Percentiles rank a stretch among this genome's conserved stretches.
Evolutionary conservation across 108 stramenopile genomes (phyloP).

Genomic region (Skeletonema menzelii): DNA sequence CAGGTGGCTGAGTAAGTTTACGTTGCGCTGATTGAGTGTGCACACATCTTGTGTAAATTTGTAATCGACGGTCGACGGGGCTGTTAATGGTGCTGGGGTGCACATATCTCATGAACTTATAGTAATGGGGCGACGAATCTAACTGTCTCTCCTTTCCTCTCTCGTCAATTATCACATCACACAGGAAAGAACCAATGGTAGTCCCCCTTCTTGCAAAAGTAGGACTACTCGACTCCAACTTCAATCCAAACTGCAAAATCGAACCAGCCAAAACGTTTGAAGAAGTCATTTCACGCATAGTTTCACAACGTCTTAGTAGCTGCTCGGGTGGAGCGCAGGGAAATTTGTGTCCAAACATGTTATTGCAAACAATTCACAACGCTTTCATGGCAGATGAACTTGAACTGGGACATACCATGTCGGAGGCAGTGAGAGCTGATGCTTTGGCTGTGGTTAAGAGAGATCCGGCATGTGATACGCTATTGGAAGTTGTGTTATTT

Average conservation of each 20-base stretch:
- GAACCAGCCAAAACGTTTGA: conserved; percentile 26
- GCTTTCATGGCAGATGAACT: conserved; percentile 30
- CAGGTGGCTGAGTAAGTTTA: conserved; percentile 14
- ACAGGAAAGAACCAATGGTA: conserved; percentile 35
- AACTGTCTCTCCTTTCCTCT: not conserved
- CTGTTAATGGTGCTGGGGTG: too few species aligned
- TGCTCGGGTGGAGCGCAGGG: conserved; percentile 25
- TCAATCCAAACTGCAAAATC: not conserved
- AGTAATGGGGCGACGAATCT: too few species aligned
- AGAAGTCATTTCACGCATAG: conserved; percentile 36
- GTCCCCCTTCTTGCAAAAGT: conserved; percentile 33
- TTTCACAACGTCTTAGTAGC: conserved; percentile 29
- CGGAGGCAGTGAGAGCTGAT: conserved; percentile 64
- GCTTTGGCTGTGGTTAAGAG: conserved; percentile 53
- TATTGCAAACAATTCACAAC: conserved; percentile 37
- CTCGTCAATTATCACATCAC: not conserved
- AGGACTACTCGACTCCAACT: conserved; percentile 17
- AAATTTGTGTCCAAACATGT: conserved; percentile 49
- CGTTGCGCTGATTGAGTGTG: not conserved
- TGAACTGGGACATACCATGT: conserved; percentile 65
- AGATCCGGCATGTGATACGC: conserved; percentile 70
- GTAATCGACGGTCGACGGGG: not conserved
- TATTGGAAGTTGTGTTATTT: conserved; percentile 66
- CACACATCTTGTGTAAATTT: not conserved
- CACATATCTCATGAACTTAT: too few species aligned